A percentile compares a stretch with the other conserved stretches of the same genome.
phyloP scores from a whole-genome alignment of 768 basidiomycete species.

The Agrocybe chaxingu region DNA sequence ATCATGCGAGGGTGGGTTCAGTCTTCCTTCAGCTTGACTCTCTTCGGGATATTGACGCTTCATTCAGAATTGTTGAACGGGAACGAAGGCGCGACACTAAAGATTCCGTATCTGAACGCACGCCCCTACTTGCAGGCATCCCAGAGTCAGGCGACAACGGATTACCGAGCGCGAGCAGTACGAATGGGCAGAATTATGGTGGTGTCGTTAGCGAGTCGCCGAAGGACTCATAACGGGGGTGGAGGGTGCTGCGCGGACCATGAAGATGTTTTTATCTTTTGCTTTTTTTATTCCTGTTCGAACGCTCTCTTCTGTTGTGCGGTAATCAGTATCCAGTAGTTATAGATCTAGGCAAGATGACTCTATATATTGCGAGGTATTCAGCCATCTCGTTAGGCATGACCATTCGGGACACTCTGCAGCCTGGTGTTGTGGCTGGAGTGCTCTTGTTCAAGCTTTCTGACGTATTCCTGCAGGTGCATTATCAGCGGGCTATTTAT shows the following conservation, averaged over 20 bases:
- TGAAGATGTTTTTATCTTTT: too few relatives aligned
- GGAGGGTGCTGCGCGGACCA: background rate
- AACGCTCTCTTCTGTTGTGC: too few relatives aligned
- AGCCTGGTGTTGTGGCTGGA: too few relatives aligned
- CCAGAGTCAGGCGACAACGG: background rate
- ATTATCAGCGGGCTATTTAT: background rate
- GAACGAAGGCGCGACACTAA: conserved; percentile 31
- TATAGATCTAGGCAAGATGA: too few relatives aligned
- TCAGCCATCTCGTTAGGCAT: too few relatives aligned
- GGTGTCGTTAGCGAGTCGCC: conserved; percentile 17
- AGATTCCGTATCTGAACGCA: conserved; percentile 27
- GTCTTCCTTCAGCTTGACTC: background rate
- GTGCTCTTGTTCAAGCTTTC: too few relatives aligned
- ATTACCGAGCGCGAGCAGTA: background rate
- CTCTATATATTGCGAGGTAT: too few relatives aligned
- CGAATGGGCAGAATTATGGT: conserved; percentile 6
- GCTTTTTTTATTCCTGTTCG: too few relatives aligned
- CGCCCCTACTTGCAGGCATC: conserved; percentile 28
- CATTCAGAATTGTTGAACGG: conserved; percentile 17
- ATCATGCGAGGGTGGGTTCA: conserved; percentile 74
- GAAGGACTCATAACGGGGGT: conserved; percentile 4
- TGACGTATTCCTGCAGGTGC: too few relatives aligned
- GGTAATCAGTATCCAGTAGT: too few relatives aligned
- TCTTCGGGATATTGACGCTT: background rate
- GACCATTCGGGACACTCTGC: too few relatives aligned